Base-by-base conservation (phyloP, 441 rosid genomes). In the Pelargonium cotyledonis region DNA sequence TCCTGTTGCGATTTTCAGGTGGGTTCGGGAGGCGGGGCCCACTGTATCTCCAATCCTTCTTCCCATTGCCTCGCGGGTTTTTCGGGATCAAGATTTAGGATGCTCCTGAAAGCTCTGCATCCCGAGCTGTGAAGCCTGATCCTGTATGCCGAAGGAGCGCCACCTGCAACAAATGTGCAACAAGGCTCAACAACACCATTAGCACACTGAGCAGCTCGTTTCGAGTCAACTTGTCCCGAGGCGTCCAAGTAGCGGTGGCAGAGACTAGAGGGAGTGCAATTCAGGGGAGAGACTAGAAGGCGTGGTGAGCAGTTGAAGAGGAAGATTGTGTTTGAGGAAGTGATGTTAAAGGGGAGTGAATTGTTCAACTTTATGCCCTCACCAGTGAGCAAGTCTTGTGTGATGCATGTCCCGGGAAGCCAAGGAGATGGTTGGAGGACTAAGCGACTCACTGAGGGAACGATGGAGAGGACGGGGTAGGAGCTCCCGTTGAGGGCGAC, bases 111-210 rank as follows among this genome's bases (percentile, higher is more conserved):
- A 18, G 89, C 90, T 71, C 65, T 78, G 67, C 90, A 85, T 14
- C 93, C 90, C 0, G 87, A 85, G 72, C 68, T 76, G 65, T 84
- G 93, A 63, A 86, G 85, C 77, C 89, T 64, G 7, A 86, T 84
- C 79, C 75, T 84, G 69, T 83, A 88, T 0, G 93, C 87, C 0
- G 90, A 83, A 49, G 88, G 90, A 83, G 76, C 77, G 66, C 93
- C 93, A 9, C 93, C 88, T 0, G 85, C 81, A 3, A 80, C 65
- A 29, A 88, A 85, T 2, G 87, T 83, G 75, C 89, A 85, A 63
- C 90, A 88, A 0, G 82, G 86, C 21, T 74, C 62, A 10, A 78
- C 65, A n/a, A 67, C 77, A 29, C 75, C 77, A 29, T 73, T 10
- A 1, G 87, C 79, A 69, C 93, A 88, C 53, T 79, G 70, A 46